Evolutionary conservation across 805 yeast genomes (phyloP).

Genomic region (Candida jianshihensis): DNA sequence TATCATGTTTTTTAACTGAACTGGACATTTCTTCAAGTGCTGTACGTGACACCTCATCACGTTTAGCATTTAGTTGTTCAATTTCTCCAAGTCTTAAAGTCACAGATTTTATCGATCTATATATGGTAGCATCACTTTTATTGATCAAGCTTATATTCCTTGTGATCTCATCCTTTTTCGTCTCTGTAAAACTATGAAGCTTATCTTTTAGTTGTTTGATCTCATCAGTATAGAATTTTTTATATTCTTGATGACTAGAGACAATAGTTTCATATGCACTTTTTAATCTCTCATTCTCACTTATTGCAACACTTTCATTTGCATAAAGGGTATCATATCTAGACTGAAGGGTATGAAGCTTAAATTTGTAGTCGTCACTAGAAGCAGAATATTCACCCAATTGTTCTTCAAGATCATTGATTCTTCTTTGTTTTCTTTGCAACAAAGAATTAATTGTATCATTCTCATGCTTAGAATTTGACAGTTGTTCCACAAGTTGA

Average conservation of each 20-base stretch:
- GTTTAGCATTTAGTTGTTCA: constrained; percentile 41
- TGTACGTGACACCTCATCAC: constrained; percentile 37
- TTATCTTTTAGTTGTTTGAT: constrained; percentile 30
- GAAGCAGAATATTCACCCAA: constrained; percentile 39
- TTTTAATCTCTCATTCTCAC: constrained; percentile 51
- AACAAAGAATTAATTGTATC: constrained; percentile 65
- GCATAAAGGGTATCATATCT: constrained; percentile 43
- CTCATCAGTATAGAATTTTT: constrained; percentile 39
- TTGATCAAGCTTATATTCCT: constrained; percentile 31
- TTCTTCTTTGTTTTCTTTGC: constrained; percentile 63
- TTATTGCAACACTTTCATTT: constrained; percentile 34
- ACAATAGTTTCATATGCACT: constrained; percentile 53
- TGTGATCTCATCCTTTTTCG: constrained; percentile 28
- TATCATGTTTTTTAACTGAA: constrained; percentile 42
- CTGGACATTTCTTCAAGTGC: constrained; percentile 37
- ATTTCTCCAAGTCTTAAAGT: constrained; percentile 39
- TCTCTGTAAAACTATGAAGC: constrained; percentile 31
- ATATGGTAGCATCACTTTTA: constrained; percentile 42
- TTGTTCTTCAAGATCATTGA: constrained; percentile 58
- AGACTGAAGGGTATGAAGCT: constrained; percentile 42
- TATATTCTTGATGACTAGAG: constrained; percentile 45
- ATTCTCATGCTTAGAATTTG: constrained; percentile 70
- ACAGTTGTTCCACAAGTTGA: constrained; percentile 52
- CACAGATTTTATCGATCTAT: constrained; percentile 41
- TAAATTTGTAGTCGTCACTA: constrained; percentile 42